Evolutionary conservation across 768 basidiomycete genomes (phyloP).

Genomic region (Lentinus tigrinus): DNA sequence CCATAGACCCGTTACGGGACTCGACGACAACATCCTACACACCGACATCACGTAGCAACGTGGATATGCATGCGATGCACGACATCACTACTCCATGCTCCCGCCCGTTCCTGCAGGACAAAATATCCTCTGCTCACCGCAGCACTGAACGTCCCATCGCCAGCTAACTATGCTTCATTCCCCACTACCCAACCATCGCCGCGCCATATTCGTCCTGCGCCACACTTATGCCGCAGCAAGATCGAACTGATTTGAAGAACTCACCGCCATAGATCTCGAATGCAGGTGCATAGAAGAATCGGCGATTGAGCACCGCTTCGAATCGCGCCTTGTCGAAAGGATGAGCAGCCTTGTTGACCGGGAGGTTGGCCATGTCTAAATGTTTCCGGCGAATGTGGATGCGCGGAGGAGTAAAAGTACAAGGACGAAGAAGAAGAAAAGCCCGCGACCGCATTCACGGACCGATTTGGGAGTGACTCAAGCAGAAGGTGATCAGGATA

Average conservation of each 20-base stretch:
- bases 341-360: conserved; percentile 80
- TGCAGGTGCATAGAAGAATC: conserved; percentile 98
- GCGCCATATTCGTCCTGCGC: no score
- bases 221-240: neutral
- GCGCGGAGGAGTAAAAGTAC: conserved; percentile 14
- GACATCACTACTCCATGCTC: no score
- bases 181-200: no score
- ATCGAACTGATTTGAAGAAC: conserved; percentile 25
- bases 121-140: no score
- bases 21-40: no score
- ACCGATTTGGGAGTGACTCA: conserved; percentile 9
- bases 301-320: conserved; percentile 80
- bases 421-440: conserved; percentile 13
- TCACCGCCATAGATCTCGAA: conserved; percentile 98
- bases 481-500: conserved; percentile 15
- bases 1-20: no score
- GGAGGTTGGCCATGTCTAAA: conserved; percentile 19
- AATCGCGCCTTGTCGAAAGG: conserved; percentile 84
- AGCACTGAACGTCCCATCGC: no score
- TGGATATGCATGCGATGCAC: no score
- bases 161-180: no score
- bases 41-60: no score
- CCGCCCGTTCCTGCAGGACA: no score
- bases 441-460: conserved; percentile 9
- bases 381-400: conserved; percentile 6